These are phyloP conservation scores for Flueggea neowawraea DNA, from an alignment of 441 rosid species.

Conservation along the genomic window DNA sequence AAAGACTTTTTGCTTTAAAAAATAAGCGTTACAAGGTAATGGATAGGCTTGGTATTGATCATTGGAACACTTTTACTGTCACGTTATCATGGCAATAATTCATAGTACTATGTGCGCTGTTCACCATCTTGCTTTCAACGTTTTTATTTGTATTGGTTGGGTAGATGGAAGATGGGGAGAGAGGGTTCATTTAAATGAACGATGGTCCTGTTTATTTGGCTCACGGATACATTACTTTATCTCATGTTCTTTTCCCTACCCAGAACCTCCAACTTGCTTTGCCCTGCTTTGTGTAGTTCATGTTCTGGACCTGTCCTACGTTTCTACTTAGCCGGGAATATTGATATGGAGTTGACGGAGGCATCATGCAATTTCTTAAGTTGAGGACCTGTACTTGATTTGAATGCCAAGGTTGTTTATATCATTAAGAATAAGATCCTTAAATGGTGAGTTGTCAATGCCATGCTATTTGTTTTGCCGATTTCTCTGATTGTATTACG, in stretches of 20 bases:
- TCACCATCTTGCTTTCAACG: no score
- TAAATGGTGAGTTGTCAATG: conserved; percentile 46
- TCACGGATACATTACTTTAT: neutral
- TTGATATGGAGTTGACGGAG: conserved; percentile 73
- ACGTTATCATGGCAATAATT: neutral
- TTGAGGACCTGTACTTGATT: conserved; percentile 65
- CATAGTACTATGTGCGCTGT: neutral
- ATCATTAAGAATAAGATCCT: conserved; percentile 61
- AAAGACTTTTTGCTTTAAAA: conserved; percentile 67
- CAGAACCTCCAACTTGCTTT: conserved; percentile 57
- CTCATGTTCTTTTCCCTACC: conserved; percentile 6
- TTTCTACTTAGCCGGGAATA: conserved; percentile 62
- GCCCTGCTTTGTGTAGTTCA: conserved; percentile 65
- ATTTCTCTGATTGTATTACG: neutral
- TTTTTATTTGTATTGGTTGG: neutral
- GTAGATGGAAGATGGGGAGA: neutral
- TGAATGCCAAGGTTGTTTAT: conserved; percentile 44
- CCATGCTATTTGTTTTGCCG: neutral
- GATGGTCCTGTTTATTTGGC: neutral
- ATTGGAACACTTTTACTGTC: neutral
- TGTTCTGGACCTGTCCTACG: conserved; percentile 83
- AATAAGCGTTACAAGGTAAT: conserved; percentile 67
- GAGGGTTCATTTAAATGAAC: neutral
- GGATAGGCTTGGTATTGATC: neutral
- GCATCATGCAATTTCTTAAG: conserved; percentile 62